phyloP scores from a whole-genome alignment of 2,329 filamentous ascomycete genomes.

The Colletotrichum salicis region DNA sequence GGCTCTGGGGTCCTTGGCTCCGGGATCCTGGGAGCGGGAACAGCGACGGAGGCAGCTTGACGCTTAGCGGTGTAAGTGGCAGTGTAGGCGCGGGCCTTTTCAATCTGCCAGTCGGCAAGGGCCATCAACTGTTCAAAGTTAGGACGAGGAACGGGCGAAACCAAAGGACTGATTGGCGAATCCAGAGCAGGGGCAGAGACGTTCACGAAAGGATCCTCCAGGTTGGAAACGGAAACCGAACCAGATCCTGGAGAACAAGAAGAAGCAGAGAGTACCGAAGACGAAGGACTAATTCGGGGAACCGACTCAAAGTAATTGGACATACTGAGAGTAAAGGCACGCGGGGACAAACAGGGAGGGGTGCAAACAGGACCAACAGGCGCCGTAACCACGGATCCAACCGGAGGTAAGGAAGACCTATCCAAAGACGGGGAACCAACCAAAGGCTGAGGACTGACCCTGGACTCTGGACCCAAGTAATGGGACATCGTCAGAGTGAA shows the following conservation, averaged over 20 bases:
- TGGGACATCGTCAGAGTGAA: too few relatives aligned
- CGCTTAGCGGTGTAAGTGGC: neutral
- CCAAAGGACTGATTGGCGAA: neutral
- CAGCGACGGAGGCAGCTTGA: neutral
- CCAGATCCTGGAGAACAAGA: neutral
- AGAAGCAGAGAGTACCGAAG: neutral
- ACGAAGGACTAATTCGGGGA: neutral
- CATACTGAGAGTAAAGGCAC: neutral
- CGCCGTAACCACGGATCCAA: neutral
- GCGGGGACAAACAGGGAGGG: too few relatives aligned
- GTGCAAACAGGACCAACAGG: too few relatives aligned
- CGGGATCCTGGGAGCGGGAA: neutral
- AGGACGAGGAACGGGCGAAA: neutral
- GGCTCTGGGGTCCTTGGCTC: neutral
- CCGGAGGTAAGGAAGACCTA: neutral
- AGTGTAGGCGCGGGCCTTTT: neutral
- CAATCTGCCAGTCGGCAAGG: slow-evolving; percentile 5
- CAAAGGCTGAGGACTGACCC: too few relatives aligned
- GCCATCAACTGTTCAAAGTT: slow-evolving; percentile 16
- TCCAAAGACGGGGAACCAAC: neutral
- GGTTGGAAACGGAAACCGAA: neutral
- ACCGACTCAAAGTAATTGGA: neutral
- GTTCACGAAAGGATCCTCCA: slow-evolving; percentile 1
- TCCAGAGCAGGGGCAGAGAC: neutral
- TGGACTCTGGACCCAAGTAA: too few relatives aligned